Conservation (phyloP, 2,329 filamentous ascomycete species). For the Talaromyces sp. region DNA sequence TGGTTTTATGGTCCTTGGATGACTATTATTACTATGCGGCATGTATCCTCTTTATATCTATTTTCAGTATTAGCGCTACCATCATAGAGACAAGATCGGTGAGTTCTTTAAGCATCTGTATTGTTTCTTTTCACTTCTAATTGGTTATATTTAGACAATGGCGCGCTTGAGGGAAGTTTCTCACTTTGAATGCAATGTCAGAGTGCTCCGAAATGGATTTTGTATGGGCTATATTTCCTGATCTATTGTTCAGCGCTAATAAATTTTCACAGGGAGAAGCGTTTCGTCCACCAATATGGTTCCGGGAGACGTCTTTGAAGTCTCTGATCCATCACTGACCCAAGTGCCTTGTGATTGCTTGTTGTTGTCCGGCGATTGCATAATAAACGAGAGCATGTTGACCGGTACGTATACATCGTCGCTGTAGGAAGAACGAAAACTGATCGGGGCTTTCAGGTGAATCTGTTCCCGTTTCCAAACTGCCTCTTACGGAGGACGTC, state of each 20-base stretch:
- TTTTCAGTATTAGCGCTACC: conserved; percentile 84
- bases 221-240: conserved; percentile 51
- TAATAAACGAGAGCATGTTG: conserved; percentile 99
- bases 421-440: neutral
- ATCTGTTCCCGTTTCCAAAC: conserved; percentile 93
- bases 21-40: conserved; percentile 96
- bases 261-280: conserved; percentile 61
- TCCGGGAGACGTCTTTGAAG: conserved; percentile 92
- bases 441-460: conserved; percentile 54
- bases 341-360: conserved; percentile 92
- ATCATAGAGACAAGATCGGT: conserved; percentile 82
- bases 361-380: conserved; percentile 87
- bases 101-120: conserved; percentile 26
- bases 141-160: conserved; percentile 61
- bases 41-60: conserved; percentile 91
- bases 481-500: conserved; percentile 73
- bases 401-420: conserved; percentile 49
- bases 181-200: conserved; percentile 88
- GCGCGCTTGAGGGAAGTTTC: conserved; percentile 83
- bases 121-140: conserved; percentile 1
- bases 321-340: conserved; percentile 83
- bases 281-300: conserved; percentile 83
- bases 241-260: neutral
- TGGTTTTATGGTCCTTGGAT: conserved; percentile 90
- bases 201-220: conserved; percentile 89